Percentiles rank a stretch among this genome's conserved stretches.
Evolutionary conservation across 768 basidiomycete species (phyloP).

Genomic region (Termitomyces titanicus): DNA sequence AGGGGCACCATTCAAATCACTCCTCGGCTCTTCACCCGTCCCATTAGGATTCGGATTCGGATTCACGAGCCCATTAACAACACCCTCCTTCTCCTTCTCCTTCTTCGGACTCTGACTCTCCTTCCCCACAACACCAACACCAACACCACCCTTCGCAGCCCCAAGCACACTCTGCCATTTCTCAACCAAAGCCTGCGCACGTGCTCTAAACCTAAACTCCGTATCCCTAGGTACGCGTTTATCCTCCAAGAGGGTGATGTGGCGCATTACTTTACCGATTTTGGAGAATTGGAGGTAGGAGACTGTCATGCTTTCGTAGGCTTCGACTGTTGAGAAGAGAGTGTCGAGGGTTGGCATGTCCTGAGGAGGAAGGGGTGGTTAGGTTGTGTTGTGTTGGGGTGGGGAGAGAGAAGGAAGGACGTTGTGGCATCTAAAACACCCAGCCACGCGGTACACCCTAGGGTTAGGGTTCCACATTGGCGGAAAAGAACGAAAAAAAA

Average conservation of each 20-base stretch:
- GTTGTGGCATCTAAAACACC: background rate
- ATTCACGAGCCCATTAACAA: too few species aligned
- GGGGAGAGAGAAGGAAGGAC: background rate
- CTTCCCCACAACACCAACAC: constrained; percentile 9
- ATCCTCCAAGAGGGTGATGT: constrained; percentile 51
- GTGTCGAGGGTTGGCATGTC: constrained; percentile 68
- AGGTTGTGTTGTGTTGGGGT: background rate
- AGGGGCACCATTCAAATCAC: background rate
- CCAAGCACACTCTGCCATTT: constrained; percentile 51
- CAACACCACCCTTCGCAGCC: constrained; percentile 13
- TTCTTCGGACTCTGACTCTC: background rate
- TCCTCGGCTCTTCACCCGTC: background rate
- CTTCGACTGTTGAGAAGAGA: constrained; percentile 67
- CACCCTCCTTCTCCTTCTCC: background rate
- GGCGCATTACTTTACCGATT: constrained; percentile 78
- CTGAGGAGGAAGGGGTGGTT: constrained; percentile 32
- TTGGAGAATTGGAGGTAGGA: constrained; percentile 73
- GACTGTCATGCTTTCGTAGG: constrained; percentile 66
- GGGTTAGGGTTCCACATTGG: background rate
- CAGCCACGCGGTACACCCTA: background rate
- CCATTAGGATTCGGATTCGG: background rate
- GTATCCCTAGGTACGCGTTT: constrained; percentile 54
- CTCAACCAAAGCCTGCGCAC: constrained; percentile 59
- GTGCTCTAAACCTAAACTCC: constrained; percentile 54
- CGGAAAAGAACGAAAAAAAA: too few species aligned